These are phyloP conservation scores for Aquilaria yunnanensis DNA, from an alignment of 345 rosid species.

Conservation along the genomic window DNA sequence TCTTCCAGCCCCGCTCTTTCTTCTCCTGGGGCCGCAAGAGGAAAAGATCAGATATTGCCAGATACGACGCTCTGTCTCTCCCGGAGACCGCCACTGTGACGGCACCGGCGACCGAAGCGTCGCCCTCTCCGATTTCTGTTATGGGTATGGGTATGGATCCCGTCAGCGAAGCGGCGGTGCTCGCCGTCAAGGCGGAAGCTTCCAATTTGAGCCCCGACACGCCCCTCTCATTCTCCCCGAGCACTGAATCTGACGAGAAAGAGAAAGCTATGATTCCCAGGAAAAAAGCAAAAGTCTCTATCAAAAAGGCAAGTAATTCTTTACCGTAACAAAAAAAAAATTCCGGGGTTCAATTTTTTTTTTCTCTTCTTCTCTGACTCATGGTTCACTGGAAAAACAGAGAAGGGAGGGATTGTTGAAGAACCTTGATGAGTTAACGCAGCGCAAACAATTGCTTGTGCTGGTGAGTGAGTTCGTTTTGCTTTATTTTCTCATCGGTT, in stretches of 20 bases:
- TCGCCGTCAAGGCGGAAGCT: slow-evolving; percentile 11
- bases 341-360: too few relatives aligned
- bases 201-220: slow-evolving; percentile 30
- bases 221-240: slow-evolving; percentile 30
- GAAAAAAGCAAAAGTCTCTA: slow-evolving; percentile 10
- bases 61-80: neutral
- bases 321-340: too few relatives aligned
- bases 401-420: slow-evolving; percentile 19
- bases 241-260: slow-evolving; percentile 27
- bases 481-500: neutral
- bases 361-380: neutral
- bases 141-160: too few relatives aligned
- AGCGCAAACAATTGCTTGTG: slow-evolving; percentile 11
- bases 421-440: neutral
- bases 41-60: slow-evolving; percentile 17
- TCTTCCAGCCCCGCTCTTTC: slow-evolving; percentile 1
- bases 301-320: too few relatives aligned
- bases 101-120: too few relatives aligned
- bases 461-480: slow-evolving; percentile 15
- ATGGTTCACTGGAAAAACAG: slow-evolving; percentile 15
- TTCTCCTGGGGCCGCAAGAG: slow-evolving; percentile 24
- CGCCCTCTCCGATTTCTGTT: too few relatives aligned
- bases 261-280: slow-evolving; percentile 13
- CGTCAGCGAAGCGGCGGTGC: too few relatives aligned
- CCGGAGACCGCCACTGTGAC: too few relatives aligned